Evolutionary conservation across 768 basidiomycete genomes (phyloP).

Genomic region (Galerina sulciceps): DNA sequence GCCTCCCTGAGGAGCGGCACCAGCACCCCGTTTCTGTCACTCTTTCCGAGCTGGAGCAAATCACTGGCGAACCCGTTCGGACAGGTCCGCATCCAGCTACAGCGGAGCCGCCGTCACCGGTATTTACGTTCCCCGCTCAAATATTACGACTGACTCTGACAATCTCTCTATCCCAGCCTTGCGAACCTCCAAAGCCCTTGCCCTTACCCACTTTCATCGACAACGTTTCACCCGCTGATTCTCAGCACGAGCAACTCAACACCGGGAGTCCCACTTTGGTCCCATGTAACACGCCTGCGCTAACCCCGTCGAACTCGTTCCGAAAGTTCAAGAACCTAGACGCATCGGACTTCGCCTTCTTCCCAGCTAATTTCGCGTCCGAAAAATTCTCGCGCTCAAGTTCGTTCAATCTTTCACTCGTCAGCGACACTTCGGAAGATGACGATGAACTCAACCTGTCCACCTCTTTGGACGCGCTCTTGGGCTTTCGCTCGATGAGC

Average conservation of each 20-base stretch:
- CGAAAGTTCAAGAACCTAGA: neutral
- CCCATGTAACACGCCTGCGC: slow-evolving; percentile 13
- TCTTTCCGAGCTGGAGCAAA: too few relatives aligned
- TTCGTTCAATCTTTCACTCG: slow-evolving; percentile 19
- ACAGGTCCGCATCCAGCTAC: too few relatives aligned
- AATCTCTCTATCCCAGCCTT: too few relatives aligned
- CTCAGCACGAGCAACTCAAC: too few relatives aligned
- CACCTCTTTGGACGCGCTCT: slow-evolving; percentile 2
- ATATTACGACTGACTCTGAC: too few relatives aligned
- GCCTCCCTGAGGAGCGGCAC: neutral
- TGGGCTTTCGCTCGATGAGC: neutral
- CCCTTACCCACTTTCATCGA: too few relatives aligned
- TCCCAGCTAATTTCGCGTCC: neutral
- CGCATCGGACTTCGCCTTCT: too few relatives aligned
- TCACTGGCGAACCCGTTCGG: too few relatives aligned
- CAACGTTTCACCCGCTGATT: too few relatives aligned
- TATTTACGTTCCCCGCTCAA: too few relatives aligned
- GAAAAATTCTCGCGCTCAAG: slow-evolving; percentile 1
- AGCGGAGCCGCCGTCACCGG: too few relatives aligned
- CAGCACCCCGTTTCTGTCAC: neutral
- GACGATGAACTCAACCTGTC: slow-evolving; percentile 7
- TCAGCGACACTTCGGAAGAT: slow-evolving; percentile 18
- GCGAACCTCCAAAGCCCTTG: too few relatives aligned
- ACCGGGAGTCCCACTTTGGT: slow-evolving; percentile 3
- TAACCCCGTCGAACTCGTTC: slow-evolving; percentile 15